Evolutionary conservation across 495 filamentous ascomycete species (phyloP).

Genomic region (Penicillium flavigenum): DNA sequence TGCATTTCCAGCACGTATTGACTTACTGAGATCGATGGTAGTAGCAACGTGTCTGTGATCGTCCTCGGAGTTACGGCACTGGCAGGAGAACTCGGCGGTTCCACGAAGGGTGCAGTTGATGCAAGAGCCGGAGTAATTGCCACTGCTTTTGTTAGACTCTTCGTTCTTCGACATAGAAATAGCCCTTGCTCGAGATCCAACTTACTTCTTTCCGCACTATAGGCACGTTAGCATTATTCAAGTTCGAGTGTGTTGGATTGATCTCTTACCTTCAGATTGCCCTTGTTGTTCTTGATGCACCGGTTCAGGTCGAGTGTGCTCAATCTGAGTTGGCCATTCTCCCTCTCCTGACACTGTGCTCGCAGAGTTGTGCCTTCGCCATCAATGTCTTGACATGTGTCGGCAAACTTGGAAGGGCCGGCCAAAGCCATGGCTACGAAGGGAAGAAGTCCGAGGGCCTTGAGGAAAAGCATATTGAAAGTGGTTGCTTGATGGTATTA

Average conservation of each 20-base stretch:
- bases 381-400: constrained; percentile 22
- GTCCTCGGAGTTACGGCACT: constrained; percentile 20
- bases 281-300: constrained; percentile 25
- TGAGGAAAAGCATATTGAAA: constrained; percentile 24
- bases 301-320: constrained; percentile 22
- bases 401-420: constrained; percentile 23
- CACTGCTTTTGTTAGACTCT: constrained; percentile 10
- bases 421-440: constrained; percentile 17
- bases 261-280: constrained; percentile 15
- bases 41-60: constrained; percentile 18
- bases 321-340: constrained; percentile 13
- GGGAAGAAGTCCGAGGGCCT: constrained; percentile 20
- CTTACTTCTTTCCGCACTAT: constrained; percentile 28
- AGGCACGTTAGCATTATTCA: constrained; percentile 5
- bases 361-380: constrained; percentile 14
- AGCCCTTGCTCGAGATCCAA: background rate
- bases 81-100: constrained; percentile 20
- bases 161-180: no score
- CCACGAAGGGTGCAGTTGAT: constrained; percentile 25
- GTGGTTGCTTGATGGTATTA: background rate
- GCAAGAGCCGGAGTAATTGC: constrained; percentile 21
- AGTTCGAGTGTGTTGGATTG: background rate
- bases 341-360: constrained; percentile 18
- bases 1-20: background rate
- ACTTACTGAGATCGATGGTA: constrained; percentile 23